Evolutionary conservation across 257 asterid species (phyloP), one percentile per base, ranked within the genome.

Genomic region (Echium plantagineum): DNA sequence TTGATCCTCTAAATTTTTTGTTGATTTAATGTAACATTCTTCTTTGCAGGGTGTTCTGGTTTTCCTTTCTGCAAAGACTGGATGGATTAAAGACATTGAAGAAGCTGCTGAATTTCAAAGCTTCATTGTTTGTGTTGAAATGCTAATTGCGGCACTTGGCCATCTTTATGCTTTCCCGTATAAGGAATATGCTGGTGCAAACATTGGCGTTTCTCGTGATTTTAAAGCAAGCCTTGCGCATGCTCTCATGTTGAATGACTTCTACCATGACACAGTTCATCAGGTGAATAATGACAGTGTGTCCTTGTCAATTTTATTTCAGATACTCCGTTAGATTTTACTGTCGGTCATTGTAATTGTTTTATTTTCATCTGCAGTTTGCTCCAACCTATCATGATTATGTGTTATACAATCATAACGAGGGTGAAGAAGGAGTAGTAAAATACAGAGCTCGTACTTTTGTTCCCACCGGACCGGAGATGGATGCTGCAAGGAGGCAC

Each of bases 361-460:
- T 63, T 51, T 7, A 60, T 65, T 72, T 66, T 31, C n/a, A n/a
- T 42, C 62, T 64, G 53, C 95, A 86, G 88, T 86, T 86, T 69
- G 95, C 94, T 47, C 94, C 95, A 21, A 82, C 95, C 62, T 86
- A 86, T 70, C 90, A 86, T 55, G 95, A 86, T 61, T 86, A 86
- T 56, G 94, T 86, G 66, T 85, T 86, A 62, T 84, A 84, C 89
- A 86, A 80, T 78, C 87, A 82, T 15, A 77, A 77, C 17, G 95
- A 87, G 5, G 84, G 86, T 19, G 90, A 82, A 20, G 90, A 83
- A 17, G 95, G 93, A 60, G 69, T 94, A 20, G 73, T 67, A 5
- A 87, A 84, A 77, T 87, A 82, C 58, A 79, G 95, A 66, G 87
- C 95, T 10, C 85, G 94, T 24, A 87, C 95, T n/a, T 87, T 84